These are phyloP conservation scores for Boechera stricta DNA, from an alignment of 345 rosid genomes.

Conservation along the genomic window DNA sequence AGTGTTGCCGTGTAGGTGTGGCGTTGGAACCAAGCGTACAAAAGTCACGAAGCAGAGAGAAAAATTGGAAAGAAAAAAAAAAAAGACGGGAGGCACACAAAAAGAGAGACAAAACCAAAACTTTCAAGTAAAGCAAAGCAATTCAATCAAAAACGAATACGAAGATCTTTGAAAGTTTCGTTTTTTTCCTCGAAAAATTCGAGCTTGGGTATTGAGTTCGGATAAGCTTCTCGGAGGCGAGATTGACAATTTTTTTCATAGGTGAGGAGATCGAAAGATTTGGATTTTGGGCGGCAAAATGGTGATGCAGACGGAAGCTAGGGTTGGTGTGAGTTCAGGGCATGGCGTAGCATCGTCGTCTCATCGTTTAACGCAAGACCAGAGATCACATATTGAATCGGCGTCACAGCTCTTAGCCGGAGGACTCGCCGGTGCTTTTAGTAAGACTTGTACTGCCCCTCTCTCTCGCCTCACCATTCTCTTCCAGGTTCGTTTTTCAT, in stretches of 20 bases:
- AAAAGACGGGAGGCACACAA: constrained; percentile 27
- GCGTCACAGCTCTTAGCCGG: constrained; percentile 88
- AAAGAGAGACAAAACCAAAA: constrained; percentile 32
- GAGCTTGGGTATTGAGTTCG: constrained; percentile 1
- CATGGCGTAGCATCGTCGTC: constrained; percentile 57
- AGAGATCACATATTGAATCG: constrained; percentile 72
- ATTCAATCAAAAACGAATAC: not conserved
- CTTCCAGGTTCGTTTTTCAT: constrained; percentile 66
- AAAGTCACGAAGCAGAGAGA: constrained; percentile 1
- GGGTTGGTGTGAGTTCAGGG: constrained; percentile 74
- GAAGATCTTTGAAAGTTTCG: constrained; percentile 2
- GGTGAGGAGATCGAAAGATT: not conserved
- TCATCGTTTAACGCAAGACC: constrained; percentile 56
- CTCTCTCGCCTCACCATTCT: constrained; percentile 95
- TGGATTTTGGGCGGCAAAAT: constrained; percentile 25
- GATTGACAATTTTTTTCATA: not conserved
- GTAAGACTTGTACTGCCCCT: constrained; percentile 98
- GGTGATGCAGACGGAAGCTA: constrained; percentile 86
- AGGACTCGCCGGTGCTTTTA: constrained; percentile 92
- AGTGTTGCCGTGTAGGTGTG: constrained; percentile 24
- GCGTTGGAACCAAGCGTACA: constrained; percentile 47
- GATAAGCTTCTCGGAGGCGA: not conserved
- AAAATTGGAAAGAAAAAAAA: not conserved
- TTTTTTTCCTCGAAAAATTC: not conserved
- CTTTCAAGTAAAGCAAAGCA: constrained; percentile 35